These are phyloP conservation scores for Rosa lucieae DNA, from an alignment of 306 rosid species.

Conservation along the genomic window DNA sequence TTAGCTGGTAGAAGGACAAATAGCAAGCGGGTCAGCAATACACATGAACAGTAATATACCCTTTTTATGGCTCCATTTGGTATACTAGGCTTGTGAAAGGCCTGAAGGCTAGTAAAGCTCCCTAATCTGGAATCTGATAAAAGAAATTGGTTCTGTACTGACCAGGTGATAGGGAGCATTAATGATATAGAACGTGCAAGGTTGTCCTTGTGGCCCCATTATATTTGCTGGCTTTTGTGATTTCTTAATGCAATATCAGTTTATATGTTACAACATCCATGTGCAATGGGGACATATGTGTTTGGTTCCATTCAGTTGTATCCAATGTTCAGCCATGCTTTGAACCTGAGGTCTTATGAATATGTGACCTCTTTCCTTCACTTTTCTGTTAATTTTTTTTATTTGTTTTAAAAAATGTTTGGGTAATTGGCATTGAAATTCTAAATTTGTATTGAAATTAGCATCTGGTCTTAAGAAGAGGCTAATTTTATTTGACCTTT, in stretches of 20 bases:
- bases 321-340: constrained; percentile 3
- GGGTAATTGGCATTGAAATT: background rate
- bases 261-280: background rate
- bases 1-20: background rate
- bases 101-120: background rate
- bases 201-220: background rate
- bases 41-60: background rate
- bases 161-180: background rate
- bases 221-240: background rate
- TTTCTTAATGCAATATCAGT: background rate
- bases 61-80: background rate
- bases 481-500: constrained; percentile 19
- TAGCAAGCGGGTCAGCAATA: background rate
- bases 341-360: background rate
- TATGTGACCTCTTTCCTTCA: background rate
- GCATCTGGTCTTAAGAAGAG: constrained; percentile 14
- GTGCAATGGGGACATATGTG: background rate
- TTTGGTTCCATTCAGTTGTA: constrained; percentile 1
- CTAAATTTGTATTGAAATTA: background rate
- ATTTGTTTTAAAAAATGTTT: background rate
- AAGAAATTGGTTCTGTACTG: background rate
- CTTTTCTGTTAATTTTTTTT: background rate
- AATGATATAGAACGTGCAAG: background rate
- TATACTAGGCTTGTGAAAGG: background rate
- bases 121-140: constrained; percentile 2